A percentile compares a stretch with the other conserved stretches of the same genome.
Evolutionary conservation across 2,329 filamentous ascomycete genomes (phyloP).

Genomic region (Pseudogymnoascus sp.): DNA sequence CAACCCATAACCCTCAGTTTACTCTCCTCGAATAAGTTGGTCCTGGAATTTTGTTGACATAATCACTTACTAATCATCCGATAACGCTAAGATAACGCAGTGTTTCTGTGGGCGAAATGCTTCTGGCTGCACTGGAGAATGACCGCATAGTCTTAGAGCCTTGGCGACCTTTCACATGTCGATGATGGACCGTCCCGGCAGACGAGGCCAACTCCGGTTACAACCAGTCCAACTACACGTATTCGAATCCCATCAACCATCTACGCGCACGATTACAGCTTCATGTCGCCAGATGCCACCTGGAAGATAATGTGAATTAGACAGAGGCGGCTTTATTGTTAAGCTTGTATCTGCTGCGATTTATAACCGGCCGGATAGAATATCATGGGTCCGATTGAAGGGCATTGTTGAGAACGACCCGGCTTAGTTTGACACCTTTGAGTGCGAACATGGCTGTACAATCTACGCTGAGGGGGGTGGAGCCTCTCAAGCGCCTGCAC

Average conservation of each 20-base stretch:
- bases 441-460: conserved; percentile 65
- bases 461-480: conserved; percentile 68
- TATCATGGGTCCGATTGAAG: conserved; percentile 3
- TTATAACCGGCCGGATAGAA: not conserved
- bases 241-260: not conserved
- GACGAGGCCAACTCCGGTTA: not conserved
- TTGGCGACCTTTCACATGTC: conserved; percentile 5
- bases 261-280: not conserved
- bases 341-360: not conserved
- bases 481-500: conserved; percentile 58
- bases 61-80: not conserved
- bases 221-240: not conserved
- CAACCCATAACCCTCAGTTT: not conserved
- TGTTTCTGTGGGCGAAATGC: not conserved
- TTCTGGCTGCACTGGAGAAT: not conserved
- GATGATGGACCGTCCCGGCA: not conserved
- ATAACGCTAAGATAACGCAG: not conserved
- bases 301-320: not conserved
- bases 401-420: conserved; percentile 12
- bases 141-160: not conserved
- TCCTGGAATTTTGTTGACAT: not conserved
- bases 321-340: not conserved
- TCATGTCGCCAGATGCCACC: not conserved
- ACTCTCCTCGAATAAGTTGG: not conserved
- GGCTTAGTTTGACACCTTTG: not conserved